Percentiles rank a stretch among this genome's conserved stretches.
These are phyloP conservation scores for Suillus spraguei DNA, from an alignment of 768 basidiomycete species.

Conservation along the genomic window DNA sequence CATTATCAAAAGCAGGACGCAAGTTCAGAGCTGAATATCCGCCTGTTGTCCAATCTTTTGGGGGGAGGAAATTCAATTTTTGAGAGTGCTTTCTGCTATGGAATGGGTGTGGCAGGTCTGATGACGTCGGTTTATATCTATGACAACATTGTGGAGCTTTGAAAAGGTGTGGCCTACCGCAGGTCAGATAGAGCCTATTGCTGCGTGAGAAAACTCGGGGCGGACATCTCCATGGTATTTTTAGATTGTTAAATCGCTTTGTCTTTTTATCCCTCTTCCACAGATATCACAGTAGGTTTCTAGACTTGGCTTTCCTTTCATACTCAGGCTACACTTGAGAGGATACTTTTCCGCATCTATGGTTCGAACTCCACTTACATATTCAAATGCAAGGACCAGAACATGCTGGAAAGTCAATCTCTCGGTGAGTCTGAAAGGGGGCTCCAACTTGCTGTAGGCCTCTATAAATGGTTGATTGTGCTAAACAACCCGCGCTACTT, in stretches of 20 bases:
- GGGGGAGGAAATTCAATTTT: neutral
- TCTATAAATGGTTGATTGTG: neutral
- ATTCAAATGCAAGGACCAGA: neutral
- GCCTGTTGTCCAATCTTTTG: neutral
- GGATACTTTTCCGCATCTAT: neutral
- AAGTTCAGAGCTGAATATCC: neutral
- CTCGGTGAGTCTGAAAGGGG: neutral
- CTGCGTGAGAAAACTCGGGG: neutral
- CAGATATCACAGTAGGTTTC: neutral
- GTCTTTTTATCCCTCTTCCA: constrained; percentile 1
- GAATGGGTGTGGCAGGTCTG: neutral
- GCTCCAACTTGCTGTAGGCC: neutral
- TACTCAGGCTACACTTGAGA: neutral
- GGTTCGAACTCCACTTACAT: neutral
- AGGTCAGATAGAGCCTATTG: neutral
- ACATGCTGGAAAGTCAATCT: neutral
- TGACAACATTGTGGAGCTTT: neutral
- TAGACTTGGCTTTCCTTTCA: neutral
- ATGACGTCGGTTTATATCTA: neutral
- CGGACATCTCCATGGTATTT: neutral
- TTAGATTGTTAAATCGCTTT: neutral
- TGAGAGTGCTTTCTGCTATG: neutral
- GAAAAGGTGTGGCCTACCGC: neutral
- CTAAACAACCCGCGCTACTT: neutral
- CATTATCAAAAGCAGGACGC: neutral